A percentile compares a stretch with the other conserved stretches of the same genome.
Conservation (phyloP, 2,329 filamentous ascomycete genomes). For the Nigrograna mackinnonii region DNA sequence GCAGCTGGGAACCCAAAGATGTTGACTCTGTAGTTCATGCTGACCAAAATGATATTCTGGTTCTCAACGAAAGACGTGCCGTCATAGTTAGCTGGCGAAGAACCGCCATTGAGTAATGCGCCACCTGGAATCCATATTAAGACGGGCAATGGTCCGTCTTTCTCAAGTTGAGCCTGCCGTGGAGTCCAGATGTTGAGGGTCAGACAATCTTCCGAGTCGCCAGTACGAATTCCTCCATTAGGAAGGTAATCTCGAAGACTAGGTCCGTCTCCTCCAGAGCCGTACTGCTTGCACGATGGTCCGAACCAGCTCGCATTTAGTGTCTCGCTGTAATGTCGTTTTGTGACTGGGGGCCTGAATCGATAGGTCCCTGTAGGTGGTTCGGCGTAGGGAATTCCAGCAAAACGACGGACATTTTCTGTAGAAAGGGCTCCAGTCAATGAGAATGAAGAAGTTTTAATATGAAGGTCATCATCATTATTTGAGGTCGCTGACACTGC, state of each 20-base stretch:
- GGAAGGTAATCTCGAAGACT: no score
- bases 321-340: constrained; percentile 10
- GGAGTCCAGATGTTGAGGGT: constrained; percentile 32
- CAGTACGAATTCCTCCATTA: constrained; percentile 21
- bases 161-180: constrained; percentile 7
- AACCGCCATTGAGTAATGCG: constrained; percentile 47
- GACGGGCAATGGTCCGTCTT: constrained; percentile 41
- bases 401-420: constrained; percentile 20
- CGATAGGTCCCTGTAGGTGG: constrained; percentile 15
- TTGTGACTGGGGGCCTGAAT: constrained; percentile 19
- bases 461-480: constrained; percentile 8
- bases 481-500: no score
- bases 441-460: constrained; percentile 18
- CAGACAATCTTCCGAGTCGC: constrained; percentile 32
- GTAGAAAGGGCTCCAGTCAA: constrained; percentile 22
- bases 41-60: constrained; percentile 47
- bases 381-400: constrained; percentile 20
- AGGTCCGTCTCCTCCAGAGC: constrained; percentile 14
- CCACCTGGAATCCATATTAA: constrained; percentile 53
- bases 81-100: constrained; percentile 50
- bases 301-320: constrained; percentile 22
- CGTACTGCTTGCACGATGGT: constrained; percentile 23
- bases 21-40: constrained; percentile 38
- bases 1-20: constrained; percentile 41
- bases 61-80: constrained; percentile 48